phyloP scores from a whole-genome alignment of 2,329 filamentous ascomycete species.

The Lachnum nothofagi region DNA sequence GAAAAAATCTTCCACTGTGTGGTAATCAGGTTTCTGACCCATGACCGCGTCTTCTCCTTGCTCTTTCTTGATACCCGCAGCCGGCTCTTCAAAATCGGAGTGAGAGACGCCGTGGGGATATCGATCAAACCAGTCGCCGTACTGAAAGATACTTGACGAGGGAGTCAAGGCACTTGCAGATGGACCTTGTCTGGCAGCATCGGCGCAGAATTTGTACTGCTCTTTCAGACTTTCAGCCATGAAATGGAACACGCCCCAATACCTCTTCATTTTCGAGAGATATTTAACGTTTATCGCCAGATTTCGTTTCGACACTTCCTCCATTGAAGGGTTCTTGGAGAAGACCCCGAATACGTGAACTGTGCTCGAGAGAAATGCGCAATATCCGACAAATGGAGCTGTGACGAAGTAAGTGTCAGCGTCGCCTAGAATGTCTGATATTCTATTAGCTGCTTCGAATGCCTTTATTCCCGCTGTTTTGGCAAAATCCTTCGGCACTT shows the following conservation, averaged over 20 bases:
- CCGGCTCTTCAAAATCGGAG: constrained; percentile 75
- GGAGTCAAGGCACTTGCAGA: constrained; percentile 41
- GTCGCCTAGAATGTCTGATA: constrained; percentile 78
- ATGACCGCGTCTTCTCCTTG: constrained; percentile 81
- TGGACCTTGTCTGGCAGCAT: constrained; percentile 68
- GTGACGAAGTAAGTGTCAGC: constrained; percentile 74
- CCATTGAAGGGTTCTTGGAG: constrained; percentile 71
- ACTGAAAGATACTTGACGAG: constrained; percentile 71
- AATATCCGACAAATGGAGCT: constrained; percentile 91
- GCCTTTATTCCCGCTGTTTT: constrained; percentile 69
- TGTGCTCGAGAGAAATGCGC: constrained; percentile 85
- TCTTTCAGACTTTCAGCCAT: constrained; percentile 90
- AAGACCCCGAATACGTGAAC: constrained; percentile 94
- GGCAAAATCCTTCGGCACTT: constrained; percentile 67
- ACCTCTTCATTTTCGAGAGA: constrained; percentile 88
- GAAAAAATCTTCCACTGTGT: constrained; percentile 92
- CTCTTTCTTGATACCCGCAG: constrained; percentile 62
- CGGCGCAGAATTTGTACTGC: constrained; percentile 77
- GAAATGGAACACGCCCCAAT: constrained; percentile 98
- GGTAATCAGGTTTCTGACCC: constrained; percentile 82
- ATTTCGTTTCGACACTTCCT: constrained; percentile 75
- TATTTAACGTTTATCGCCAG: constrained; percentile 85
- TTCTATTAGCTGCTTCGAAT: constrained; percentile 77
- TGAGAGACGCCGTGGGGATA: constrained; percentile 89
- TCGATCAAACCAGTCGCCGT: constrained; percentile 94